Percentiles rank a stretch among this genome's conserved stretches.
phyloP scores from a whole-genome alignment of 352 stramenopile genomes.

The Pythium dissimile region DNA sequence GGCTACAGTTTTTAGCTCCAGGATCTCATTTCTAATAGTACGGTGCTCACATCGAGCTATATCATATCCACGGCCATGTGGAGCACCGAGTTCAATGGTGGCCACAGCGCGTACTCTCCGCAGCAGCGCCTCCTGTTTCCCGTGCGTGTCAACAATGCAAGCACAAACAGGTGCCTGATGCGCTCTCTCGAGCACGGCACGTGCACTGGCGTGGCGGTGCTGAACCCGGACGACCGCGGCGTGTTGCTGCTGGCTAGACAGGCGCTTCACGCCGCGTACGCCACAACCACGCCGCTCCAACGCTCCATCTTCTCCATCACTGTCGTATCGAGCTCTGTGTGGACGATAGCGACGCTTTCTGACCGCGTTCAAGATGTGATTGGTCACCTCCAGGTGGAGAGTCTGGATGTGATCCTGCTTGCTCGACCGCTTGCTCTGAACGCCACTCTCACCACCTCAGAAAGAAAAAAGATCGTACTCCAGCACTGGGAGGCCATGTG shows the following conservation, averaged over 20 bases:
- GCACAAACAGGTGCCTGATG: slow-evolving; percentile 25
- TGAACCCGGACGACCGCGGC: slow-evolving; percentile 25
- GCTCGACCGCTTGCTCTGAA: slow-evolving; percentile 11
- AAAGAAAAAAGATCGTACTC: slow-evolving; percentile 41
- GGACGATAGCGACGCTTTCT: slow-evolving; percentile 15
- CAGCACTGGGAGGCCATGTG: slow-evolving; percentile 43
- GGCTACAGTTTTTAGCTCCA: slow-evolving; percentile 11
- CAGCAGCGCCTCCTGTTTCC: slow-evolving; percentile 52
- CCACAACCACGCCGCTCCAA: slow-evolving; percentile 28
- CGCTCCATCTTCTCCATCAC: slow-evolving; percentile 30
- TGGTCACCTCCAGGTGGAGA: slow-evolving; percentile 28
- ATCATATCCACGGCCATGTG: too few relatives aligned
- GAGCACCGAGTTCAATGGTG: slow-evolving; percentile 38
- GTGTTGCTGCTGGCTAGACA: slow-evolving; percentile 26
- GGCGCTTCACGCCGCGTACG: slow-evolving; percentile 24
- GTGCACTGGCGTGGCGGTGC: slow-evolving; percentile 37
- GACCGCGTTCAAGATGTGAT: slow-evolving; percentile 30
- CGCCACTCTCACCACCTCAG: slow-evolving; percentile 13
- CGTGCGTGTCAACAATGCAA: slow-evolving; percentile 22
- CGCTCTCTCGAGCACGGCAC: slow-evolving; percentile 28
- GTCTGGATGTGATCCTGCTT: slow-evolving; percentile 46
- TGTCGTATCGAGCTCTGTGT: slow-evolving; percentile 22
- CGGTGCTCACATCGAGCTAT: too few relatives aligned
- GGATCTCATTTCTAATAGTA: too few relatives aligned
- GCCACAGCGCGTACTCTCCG: slow-evolving; percentile 29